Conservation (phyloP, 805 yeast species). For the Naumovozyma baii region DNA sequence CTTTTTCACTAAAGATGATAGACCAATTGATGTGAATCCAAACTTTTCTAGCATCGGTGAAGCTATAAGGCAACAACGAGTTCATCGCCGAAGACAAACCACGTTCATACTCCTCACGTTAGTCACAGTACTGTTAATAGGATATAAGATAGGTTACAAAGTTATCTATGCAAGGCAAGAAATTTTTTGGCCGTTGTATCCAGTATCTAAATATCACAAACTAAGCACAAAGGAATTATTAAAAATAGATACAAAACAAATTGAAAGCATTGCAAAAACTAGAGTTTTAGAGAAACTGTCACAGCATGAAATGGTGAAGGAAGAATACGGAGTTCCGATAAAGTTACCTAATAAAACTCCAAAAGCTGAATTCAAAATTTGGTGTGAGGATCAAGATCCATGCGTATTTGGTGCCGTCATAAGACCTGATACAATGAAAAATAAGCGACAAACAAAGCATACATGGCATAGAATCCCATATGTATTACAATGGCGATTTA, state of each 20-base stretch:
- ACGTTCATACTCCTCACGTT: slow-evolving; percentile 9
- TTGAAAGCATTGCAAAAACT: slow-evolving; percentile 14
- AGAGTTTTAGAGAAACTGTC: slow-evolving; percentile 19
- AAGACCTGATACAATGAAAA: slow-evolving; percentile 6
- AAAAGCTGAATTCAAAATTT: slow-evolving; percentile 17
- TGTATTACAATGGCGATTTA: slow-evolving; percentile 20
- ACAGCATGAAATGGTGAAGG: slow-evolving; percentile 25
- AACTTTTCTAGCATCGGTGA: slow-evolving; percentile 8
- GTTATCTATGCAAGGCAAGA: slow-evolving; percentile 20
- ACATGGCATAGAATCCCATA: slow-evolving; percentile 22
- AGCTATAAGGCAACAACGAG: slow-evolving; percentile 15
- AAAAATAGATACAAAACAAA: slow-evolving; percentile 14
- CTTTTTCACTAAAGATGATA: slow-evolving; percentile 15
- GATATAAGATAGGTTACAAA: slow-evolving; percentile 23
- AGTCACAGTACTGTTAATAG: slow-evolving; percentile 16
- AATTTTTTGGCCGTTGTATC: slow-evolving; percentile 20
- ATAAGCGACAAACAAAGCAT: slow-evolving; percentile 2
- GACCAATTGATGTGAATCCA: slow-evolving; percentile 2
- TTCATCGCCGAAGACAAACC: slow-evolving; percentile 11
- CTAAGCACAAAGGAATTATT: slow-evolving; percentile 17
- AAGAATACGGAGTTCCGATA: slow-evolving; percentile 26
- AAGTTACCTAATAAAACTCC: slow-evolving; percentile 11
- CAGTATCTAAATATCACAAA: slow-evolving; percentile 18
- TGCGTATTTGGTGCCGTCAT: slow-evolving; percentile 22
- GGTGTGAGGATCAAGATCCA: slow-evolving; percentile 28